Conservation (phyloP, 1,139 yeast genomes). For the Neolecta irregularis region DNA sequence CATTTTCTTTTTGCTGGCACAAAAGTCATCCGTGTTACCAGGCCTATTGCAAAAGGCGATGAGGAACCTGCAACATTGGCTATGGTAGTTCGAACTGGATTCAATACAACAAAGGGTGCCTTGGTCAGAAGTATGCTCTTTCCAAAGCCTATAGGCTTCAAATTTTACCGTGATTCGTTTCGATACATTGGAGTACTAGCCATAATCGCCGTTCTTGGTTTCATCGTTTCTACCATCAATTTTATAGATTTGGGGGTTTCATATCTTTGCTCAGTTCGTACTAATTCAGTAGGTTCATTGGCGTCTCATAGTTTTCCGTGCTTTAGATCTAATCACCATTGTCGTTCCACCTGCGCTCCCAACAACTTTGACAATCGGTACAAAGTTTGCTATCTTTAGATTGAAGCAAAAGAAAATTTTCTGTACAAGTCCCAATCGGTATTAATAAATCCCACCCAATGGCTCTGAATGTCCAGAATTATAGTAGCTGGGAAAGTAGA, state of each 20-base stretch:
- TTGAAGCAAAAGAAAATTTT: constrained; percentile 53
- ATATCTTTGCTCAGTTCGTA: background rate
- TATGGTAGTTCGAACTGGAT: constrained; percentile 76
- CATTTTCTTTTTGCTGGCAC: constrained; percentile 81
- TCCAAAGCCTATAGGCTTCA: constrained; percentile 88
- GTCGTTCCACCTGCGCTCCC: constrained; percentile 98
- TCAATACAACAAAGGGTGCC: constrained; percentile 92
- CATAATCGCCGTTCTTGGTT: constrained; percentile 67
- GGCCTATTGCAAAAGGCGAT: constrained; percentile 30
- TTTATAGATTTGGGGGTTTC: constrained; percentile 51
- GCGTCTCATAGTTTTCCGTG: constrained; percentile 53
- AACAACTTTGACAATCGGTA: constrained; percentile 90
- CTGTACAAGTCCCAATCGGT: constrained; percentile 60
- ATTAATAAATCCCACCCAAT: background rate
- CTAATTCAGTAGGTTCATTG: constrained; percentile 35
- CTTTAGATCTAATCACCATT: constrained; percentile 82
- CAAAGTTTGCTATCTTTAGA: constrained; percentile 75
- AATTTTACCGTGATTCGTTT: constrained; percentile 85
- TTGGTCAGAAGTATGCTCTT: constrained; percentile 87
- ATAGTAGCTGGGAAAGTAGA: constrained; percentile 91
- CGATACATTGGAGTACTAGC: constrained; percentile 93
- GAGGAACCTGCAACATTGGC: constrained; percentile 70
- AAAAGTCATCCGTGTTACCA: constrained; percentile 63
- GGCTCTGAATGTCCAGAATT: constrained; percentile 39
- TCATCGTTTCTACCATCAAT: constrained; percentile 65